These are phyloP conservation scores for Neurospora intermedia DNA, from an alignment of 495 filamentous ascomycete species.

Conservation along the genomic window DNA sequence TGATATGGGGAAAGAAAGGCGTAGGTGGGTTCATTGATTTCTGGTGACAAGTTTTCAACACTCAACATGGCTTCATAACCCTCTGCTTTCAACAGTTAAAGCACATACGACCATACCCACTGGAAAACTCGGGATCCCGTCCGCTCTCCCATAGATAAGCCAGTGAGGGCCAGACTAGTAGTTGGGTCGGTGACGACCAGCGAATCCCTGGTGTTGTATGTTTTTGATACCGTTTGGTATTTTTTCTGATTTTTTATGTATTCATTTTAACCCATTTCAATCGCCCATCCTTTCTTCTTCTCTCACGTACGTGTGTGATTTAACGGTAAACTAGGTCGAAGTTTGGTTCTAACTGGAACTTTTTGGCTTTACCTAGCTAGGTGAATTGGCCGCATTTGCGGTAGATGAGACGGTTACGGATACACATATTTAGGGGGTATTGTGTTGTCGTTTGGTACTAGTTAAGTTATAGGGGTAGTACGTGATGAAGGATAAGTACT, in stretches of 20 bases:
- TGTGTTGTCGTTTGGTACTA: neutral
- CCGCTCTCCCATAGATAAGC: slow-evolving; percentile 41
- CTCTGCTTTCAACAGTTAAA: too few relatives aligned
- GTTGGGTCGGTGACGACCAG: slow-evolving; percentile 39
- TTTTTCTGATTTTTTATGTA: too few relatives aligned
- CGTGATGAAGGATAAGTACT: neutral
- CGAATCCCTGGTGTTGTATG: slow-evolving; percentile 39
- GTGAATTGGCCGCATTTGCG: slow-evolving; percentile 15
- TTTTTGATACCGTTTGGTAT: slow-evolving; percentile 10
- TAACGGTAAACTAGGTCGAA: slow-evolving; percentile 1
- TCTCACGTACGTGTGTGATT: too few relatives aligned
- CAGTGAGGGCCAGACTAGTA: slow-evolving; percentile 17
- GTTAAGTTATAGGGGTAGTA: neutral
- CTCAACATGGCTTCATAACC: too few relatives aligned
- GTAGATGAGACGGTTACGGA: slow-evolving; percentile 16
- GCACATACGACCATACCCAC: neutral
- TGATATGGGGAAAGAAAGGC: too few relatives aligned
- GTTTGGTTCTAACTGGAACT: slow-evolving; percentile 10
- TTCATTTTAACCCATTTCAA: too few relatives aligned
- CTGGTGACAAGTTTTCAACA: too few relatives aligned
- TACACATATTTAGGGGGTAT: slow-evolving; percentile 15
- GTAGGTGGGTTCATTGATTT: too few relatives aligned
- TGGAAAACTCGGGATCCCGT: slow-evolving; percentile 40
- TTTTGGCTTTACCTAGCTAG: slow-evolving; percentile 6
- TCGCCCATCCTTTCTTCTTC: too few relatives aligned